These are phyloP conservation scores for Pichia sp. DNA, from an alignment of 1,139 yeast species.

Conservation along the genomic window DNA sequence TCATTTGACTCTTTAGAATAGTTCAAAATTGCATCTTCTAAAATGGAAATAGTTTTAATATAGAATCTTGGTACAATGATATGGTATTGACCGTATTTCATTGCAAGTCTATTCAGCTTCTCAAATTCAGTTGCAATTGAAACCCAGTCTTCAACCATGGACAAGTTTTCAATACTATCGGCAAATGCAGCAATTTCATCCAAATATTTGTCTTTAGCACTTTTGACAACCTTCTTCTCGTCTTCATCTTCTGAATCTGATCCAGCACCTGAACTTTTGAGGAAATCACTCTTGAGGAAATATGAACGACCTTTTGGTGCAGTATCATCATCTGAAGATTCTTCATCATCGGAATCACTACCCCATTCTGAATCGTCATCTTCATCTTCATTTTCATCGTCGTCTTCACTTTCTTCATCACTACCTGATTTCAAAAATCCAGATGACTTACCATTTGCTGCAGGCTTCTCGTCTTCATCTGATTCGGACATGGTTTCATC, in stretches of 20 bases:
- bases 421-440: conserved; percentile 22
- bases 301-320: conserved; percentile 44
- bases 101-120: conserved; percentile 56
- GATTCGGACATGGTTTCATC: conserved; percentile 27
- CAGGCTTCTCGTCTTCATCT: conserved; percentile 18
- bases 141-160: conserved; percentile 75
- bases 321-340: conserved; percentile 26
- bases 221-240: conserved; percentile 77
- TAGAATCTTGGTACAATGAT: conserved; percentile 64
- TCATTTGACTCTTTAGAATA: conserved; percentile 45
- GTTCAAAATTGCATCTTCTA: conserved; percentile 63
- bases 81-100: conserved; percentile 68
- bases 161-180: conserved; percentile 59
- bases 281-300: conserved; percentile 44
- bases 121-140: conserved; percentile 72
- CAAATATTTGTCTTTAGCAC: conserved; percentile 85
- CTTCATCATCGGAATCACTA: conserved; percentile 22
- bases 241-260: conserved; percentile 46
- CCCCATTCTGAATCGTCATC: conserved; percentile 26
- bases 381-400: conserved; percentile 34
- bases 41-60: conserved; percentile 58
- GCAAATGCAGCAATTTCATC: conserved; percentile 74
- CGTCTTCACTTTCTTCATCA: conserved; percentile 25
- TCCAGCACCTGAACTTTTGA: conserved; percentile 42
- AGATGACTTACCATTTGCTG: conserved; percentile 26